Percentiles rank a stretch among this genome's conserved stretches.
phyloP scores from a whole-genome alignment of 148 eudicot genomes.

The Hydrangea macrophylla region DNA sequence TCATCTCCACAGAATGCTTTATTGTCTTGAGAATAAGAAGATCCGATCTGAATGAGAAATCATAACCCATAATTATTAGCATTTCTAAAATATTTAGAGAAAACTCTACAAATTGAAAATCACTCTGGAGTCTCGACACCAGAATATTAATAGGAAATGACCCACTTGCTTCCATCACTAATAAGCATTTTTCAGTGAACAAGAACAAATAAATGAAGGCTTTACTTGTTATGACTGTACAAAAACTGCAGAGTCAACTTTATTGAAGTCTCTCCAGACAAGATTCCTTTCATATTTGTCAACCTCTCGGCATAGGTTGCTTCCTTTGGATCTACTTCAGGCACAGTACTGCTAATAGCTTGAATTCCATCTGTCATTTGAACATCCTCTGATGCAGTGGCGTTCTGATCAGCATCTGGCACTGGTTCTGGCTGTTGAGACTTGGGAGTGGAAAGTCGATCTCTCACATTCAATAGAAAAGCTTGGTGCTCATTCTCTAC shows the following conservation, averaged over 20 bases:
- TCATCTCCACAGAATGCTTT: conserved; percentile 97
- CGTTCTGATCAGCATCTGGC: conserved; percentile 44
- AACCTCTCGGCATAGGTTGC: conserved; percentile 65
- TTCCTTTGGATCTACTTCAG: conserved; percentile 63
- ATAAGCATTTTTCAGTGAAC: too few relatives aligned
- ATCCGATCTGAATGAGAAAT: conserved; percentile 63
- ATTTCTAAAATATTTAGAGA: neutral
- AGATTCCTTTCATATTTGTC: conserved; percentile 68
- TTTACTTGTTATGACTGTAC: conserved; percentile 94
- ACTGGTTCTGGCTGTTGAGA: conserved; percentile 42
- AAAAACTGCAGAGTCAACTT: conserved; percentile 89
- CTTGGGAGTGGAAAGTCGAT: conserved; percentile 56
- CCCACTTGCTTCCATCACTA: conserved; percentile 25
- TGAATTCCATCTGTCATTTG: conserved; percentile 68
- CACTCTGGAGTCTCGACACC: neutral
- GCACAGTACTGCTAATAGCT: conserved; percentile 24
- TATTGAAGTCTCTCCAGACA: conserved; percentile 95
- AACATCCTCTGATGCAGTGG: conserved; percentile 58
- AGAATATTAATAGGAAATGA: conserved; percentile 1
- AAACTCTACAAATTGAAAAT: neutral
- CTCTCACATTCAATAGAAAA: conserved; percentile 76
- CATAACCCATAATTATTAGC: neutral
- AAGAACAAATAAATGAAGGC: too few relatives aligned
- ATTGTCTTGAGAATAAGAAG: conserved; percentile 96
- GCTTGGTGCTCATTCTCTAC: conserved; percentile 99